These are phyloP conservation scores for Delonix regia DNA, from an alignment of 306 rosid genomes.

Conservation along the genomic window DNA sequence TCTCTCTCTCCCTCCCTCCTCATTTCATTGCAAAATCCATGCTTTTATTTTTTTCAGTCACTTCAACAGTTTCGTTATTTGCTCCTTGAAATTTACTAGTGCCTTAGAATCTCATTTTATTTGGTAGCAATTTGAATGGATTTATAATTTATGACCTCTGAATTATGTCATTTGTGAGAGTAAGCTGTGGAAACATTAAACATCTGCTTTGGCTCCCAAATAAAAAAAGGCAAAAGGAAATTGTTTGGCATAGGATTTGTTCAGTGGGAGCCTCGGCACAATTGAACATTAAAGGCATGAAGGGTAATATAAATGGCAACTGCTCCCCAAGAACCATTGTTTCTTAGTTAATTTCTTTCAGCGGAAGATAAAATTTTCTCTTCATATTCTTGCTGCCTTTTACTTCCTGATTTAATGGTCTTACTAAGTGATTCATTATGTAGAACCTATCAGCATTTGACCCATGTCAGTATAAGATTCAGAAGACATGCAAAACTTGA, in stretches of 20 bases:
- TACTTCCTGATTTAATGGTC: neutral
- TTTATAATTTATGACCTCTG: neutral
- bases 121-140: too few species aligned
- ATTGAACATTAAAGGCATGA: neutral
- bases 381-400: neutral
- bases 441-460: neutral
- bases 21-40: neutral
- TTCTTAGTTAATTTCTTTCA: neutral
- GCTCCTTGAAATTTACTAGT: neutral
- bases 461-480: neutral
- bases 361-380: neutral
- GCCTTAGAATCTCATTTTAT: neutral
- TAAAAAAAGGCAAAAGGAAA: neutral
- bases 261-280: neutral
- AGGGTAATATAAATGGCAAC: neutral
- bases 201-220: neutral
- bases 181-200: neutral
- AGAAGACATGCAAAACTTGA: neutral
- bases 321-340: neutral
- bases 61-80: neutral
- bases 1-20: too few species aligned
- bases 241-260: neutral
- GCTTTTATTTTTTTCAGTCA: neutral
- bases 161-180: neutral
- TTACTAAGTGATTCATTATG: neutral